Evolutionary conservation across 768 basidiomycete species (phyloP).

Genomic region (Paxillus involutus): DNA sequence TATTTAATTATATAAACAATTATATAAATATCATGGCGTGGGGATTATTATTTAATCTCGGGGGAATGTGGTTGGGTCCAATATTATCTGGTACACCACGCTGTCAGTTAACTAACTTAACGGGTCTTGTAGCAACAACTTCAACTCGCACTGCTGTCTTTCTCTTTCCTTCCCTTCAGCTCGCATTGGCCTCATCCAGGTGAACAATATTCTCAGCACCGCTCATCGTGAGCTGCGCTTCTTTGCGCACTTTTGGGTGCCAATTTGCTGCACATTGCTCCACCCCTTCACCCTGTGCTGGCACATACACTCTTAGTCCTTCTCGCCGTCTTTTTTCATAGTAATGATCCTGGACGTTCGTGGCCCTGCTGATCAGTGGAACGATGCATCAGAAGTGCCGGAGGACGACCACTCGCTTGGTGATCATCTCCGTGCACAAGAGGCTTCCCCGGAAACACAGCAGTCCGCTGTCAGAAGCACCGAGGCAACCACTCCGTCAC

Average conservation of each 20-base stretch:
- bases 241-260: background rate
- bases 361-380: conserved; percentile 38
- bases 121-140: conserved; percentile 11
- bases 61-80: background rate
- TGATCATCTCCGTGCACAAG: conserved; percentile 4
- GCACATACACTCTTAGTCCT: background rate
- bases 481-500: conserved; percentile 28
- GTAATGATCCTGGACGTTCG: conserved; percentile 23
- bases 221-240: background rate
- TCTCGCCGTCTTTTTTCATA: background rate
- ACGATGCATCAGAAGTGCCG: conserved; percentile 36
- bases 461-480: conserved; percentile 21
- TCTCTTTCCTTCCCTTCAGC: conserved; percentile 5
- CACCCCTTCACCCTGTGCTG: background rate
- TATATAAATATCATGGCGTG: conserved; percentile 1
- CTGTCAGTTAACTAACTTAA: conserved; percentile 4
- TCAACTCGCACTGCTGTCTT: conserved; percentile 1
- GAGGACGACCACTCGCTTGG: conserved; percentile 34
- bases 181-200: background rate
- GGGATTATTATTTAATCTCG: background rate
- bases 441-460: conserved; percentile 9
- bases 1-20: no score
- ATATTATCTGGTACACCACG: background rate
- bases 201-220: background rate
- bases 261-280: background rate